Base-by-base conservation (phyloP, 2,329 filamentous ascomycete species). In the Xylaria polymorpha region DNA sequence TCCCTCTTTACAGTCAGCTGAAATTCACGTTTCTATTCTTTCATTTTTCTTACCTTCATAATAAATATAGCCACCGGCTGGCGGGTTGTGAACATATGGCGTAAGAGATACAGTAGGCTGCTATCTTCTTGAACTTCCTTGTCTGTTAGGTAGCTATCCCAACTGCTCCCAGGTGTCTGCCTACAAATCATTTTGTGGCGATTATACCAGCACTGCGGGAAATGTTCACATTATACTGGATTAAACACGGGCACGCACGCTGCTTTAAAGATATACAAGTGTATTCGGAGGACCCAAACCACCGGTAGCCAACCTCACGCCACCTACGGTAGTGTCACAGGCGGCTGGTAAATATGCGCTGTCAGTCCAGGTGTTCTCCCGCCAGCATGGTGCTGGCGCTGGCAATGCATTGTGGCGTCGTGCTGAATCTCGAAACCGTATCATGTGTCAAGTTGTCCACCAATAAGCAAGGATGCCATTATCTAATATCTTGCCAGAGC, bases 301-400 rank as follows among this genome's bases (percentile, higher is more conserved):
- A 51, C 25, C 48, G 48, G 48, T 51, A 51, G 14, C 48, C 22
- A 51, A 51, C 29, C 48, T 29, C 25, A 51, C 22, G 48, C 48
- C 29, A 51, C 25, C 48, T 29, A 29, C 14, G 22, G 48, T 29
- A 7, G 46, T 50, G 22, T 50, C 44, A 44, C 18, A 44, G 43
- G 43, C 43, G 37, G 9, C 35, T 43, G 4, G 3, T 43, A 4
- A 43, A 43, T 43, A 43, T 18, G 41, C 18, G 43, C 43, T n/a
- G 7, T 44, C 6, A 44, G 12, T 41, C 37, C 9, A 41, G 37
- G 10, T 41, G 2, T 41, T 41, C 37, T 25, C 10, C 20, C 20
- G 20, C 12, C 20, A 48, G 46, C 46, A 25, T 10, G 20, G 20
- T 12, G 20, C 46, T 22, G 46, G 46, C n/a, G 7, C 25, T 29